phyloP scores from a whole-genome alignment of 805 yeast species.

The Cyberlindnera amylophila region DNA sequence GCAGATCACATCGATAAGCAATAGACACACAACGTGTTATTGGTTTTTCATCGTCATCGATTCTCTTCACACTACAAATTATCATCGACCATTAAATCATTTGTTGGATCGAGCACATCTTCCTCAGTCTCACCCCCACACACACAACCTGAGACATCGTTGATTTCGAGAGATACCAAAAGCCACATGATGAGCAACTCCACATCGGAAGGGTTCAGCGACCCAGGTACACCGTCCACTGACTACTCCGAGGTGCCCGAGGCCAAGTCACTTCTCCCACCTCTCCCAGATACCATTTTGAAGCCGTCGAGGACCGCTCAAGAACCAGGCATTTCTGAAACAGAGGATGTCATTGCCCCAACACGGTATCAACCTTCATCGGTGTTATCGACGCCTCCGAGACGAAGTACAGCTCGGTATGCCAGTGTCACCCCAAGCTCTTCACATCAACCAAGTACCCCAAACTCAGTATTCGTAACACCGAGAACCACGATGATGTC shows the following conservation, averaged over 20 bases:
- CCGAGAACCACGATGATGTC: neutral
- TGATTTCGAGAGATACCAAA: neutral
- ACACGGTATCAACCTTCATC: constrained; percentile 1
- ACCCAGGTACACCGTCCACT: constrained; percentile 5
- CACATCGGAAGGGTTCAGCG: neutral
- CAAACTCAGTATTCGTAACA: neutral
- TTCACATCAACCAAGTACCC: constrained; percentile 2
- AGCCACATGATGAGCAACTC: constrained; percentile 5
- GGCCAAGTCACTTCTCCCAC: constrained; percentile 18
- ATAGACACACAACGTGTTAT: too few relatives aligned
- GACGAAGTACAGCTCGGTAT: constrained; percentile 2
- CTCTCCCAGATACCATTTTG: constrained; percentile 18
- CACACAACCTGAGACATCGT: neutral
- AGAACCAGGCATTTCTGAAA: neutral
- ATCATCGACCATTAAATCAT: too few relatives aligned
- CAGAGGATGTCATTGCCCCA: constrained; percentile 2
- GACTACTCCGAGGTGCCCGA: constrained; percentile 16
- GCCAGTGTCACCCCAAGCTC: constrained; percentile 1
- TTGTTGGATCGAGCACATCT: too few relatives aligned
- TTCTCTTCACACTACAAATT: neutral
- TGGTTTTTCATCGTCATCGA: too few relatives aligned
- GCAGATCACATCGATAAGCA: too few relatives aligned
- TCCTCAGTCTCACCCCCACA: too few relatives aligned
- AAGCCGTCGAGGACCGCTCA: constrained; percentile 6
- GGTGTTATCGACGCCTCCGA: constrained; percentile 8